phyloP scores from a whole-genome alignment of 805 yeast genomes.

The Candida vaughaniae region DNA sequence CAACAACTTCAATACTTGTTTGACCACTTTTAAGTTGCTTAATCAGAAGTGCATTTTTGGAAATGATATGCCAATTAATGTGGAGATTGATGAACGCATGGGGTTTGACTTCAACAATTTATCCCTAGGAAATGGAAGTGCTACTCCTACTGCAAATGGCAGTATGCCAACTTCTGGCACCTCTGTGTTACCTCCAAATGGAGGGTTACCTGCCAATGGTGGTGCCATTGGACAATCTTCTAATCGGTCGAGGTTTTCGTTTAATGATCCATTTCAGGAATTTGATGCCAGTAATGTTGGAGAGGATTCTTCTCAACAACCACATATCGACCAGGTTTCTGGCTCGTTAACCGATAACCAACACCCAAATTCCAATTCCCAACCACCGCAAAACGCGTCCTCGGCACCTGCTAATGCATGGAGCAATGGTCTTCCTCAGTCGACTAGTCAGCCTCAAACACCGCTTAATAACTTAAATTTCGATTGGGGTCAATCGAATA shows the following conservation, averaged over 20 bases:
- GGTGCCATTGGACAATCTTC: slow-evolving; percentile 10
- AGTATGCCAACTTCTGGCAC: not conserved
- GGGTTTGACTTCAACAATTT: slow-evolving; percentile 10
- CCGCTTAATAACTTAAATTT: slow-evolving; percentile 14
- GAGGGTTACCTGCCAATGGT: not conserved
- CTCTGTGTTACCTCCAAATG: not conserved
- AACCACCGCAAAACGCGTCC: not conserved
- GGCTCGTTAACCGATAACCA: not conserved
- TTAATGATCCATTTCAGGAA: slow-evolving; percentile 55
- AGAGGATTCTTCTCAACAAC: not conserved
- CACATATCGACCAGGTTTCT: no score
- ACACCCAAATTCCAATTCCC: not conserved
- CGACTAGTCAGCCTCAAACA: slow-evolving; percentile 16
- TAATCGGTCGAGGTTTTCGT: slow-evolving; percentile 63
- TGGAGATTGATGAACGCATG: slow-evolving; percentile 24
- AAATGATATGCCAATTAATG: slow-evolving; percentile 32
- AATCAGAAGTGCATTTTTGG: slow-evolving; percentile 43
- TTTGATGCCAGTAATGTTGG: not conserved
- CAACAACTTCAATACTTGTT: slow-evolving; percentile 37
- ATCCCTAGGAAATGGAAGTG: slow-evolving; percentile 11
- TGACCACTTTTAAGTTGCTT: slow-evolving; percentile 38
- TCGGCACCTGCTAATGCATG: not conserved
- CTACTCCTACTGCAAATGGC: not conserved
- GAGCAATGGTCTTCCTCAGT: slow-evolving; percentile 6
- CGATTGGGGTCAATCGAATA: slow-evolving; percentile 16